Evolutionary conservation across 768 basidiomycete genomes (phyloP).

Genomic region (Leccinum subgranulosum): DNA sequence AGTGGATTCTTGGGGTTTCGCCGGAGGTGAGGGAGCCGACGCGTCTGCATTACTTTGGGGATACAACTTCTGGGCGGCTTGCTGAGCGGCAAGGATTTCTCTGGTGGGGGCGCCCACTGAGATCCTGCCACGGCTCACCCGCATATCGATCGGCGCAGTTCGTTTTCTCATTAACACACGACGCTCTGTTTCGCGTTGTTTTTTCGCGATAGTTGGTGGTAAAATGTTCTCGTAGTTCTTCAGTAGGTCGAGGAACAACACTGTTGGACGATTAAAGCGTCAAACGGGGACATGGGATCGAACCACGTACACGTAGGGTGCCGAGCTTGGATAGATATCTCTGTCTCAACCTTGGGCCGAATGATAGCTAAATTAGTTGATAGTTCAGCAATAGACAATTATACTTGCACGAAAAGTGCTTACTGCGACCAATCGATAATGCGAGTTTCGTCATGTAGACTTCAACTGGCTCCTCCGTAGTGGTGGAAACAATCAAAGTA

Average conservation of each 20-base stretch:
- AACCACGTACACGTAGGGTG: slow-evolving; percentile 66
- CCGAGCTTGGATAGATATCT: slow-evolving; percentile 88
- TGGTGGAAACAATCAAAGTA: slow-evolving; percentile 70
- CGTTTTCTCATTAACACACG: slow-evolving; percentile 81
- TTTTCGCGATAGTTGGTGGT: slow-evolving; percentile 78
- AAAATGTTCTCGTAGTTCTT: slow-evolving; percentile 71
- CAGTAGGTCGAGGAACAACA: slow-evolving; percentile 83
- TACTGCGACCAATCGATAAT: slow-evolving; percentile 82
- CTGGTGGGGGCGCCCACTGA: slow-evolving; percentile 67
- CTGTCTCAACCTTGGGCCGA: slow-evolving; percentile 77
- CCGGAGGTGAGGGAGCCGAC: slow-evolving; percentile 14
- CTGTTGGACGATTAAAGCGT: slow-evolving; percentile 33
- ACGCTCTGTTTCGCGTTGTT: slow-evolving; percentile 85
- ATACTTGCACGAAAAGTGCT: slow-evolving; percentile 28
- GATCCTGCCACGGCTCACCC: slow-evolving; percentile 74
- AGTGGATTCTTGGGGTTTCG: slow-evolving; percentile 18
- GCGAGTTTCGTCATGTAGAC: slow-evolving; percentile 86
- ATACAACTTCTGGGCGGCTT: slow-evolving; percentile 51
- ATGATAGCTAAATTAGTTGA: slow-evolving; percentile 55
- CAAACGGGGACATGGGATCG: background rate
- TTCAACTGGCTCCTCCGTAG: slow-evolving; percentile 68
- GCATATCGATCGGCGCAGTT: slow-evolving; percentile 86
- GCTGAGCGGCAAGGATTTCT: slow-evolving; percentile 70
- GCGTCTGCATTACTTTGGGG: slow-evolving; percentile 13
- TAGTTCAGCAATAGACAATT: background rate